Evolutionary conservation across 371 early-diverging fungal species (phyloP), one percentile per base, ranked within the genome.

Genomic region (Phascolomyces articulosus): DNA sequence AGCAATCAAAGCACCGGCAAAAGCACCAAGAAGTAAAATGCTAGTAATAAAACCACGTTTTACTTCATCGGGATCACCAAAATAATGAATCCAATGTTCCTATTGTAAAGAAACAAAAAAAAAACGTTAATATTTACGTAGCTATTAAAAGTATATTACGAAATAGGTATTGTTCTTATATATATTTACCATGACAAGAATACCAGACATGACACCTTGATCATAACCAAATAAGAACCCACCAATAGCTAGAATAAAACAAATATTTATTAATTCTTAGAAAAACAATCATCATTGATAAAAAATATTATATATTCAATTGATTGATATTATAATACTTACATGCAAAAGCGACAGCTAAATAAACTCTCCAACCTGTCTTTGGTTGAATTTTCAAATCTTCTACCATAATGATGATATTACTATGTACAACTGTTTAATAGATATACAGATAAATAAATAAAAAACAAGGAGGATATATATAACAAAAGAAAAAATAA

Each of bases 201-300:
- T 70, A 28, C 69, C 71, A 23, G 66, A 58, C 27, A 73, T 62
- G n/a, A 64, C 66, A 47, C 77, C 77, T 49, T 76, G 74, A 59
- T 80, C 81, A 69, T 72, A 80, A 54, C 81, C 81, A 62, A 73
- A 80, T 26, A 80, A 54, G 41, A 71, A 68, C 18, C 73, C 73
- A 10, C 73, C 73, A 34, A 72, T 47, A 28, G 73, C 73, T 64
- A 23, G 23, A 4, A 44, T 44, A 13, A 4, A n/a, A 15, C 15
- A 15, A 16, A 13, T 16, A 44, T 15, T 44, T 44, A 13, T 44
- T 4, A 1, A 13, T n/a, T n/a, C 15, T 8, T n/a, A 6, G 4
- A 15, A 0, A 16, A 13, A 44, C 16, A 8, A 4, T 4, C 8
- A 44, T 7, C 4, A 0, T 13, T 44, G 16, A 44, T 18, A 44